Base-by-base conservation (phyloP, 805 yeast genomes). In the Kluyveromyces lactis region DNA sequence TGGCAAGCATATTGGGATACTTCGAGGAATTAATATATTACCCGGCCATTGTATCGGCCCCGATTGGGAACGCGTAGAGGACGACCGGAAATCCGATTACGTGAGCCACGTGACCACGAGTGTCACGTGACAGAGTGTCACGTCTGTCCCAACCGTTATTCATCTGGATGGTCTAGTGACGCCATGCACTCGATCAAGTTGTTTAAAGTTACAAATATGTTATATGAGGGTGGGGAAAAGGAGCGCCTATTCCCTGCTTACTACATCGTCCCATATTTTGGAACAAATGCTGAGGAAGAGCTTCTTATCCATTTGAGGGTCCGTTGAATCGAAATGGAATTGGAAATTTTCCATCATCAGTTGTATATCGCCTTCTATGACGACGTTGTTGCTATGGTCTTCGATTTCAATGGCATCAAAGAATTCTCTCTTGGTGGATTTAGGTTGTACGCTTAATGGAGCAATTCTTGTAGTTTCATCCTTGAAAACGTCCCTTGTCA, bases 201-300 rank as follows among this genome's bases (percentile, higher is more conserved):
- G n/a, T n/a, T n/a, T n/a, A n/a, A n/a, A n/a, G n/a, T n/a, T n/a
- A n/a, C n/a, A n/a, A n/a, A n/a, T n/a, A n/a, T n/a, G n/a, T n/a
- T n/a, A n/a, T n/a, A n/a, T n/a, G n/a, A n/a, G n/a, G n/a, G n/a
- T n/a, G n/a, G n/a, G n/a, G n/a, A n/a, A n/a, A n/a, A n/a, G n/a
- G 24, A 21, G 6, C 9, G 24, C 9, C 24, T 21, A 21, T 27
- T 12, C 12, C 24, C 37, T 34, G 21, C 30, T 26, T n/a, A 34
- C 37, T 3, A 55, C 46, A 28, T 57, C 62, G 35, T 53, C 55
- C 62, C 62, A 58, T n/a, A 58, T 49, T 40, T 54, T 56, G 40
- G 53, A 56, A 42, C 63, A 58, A 15, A 57, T 55, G 37, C 55
- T 53, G 46, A 58, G 43, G 37, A 57, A 58, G 52, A 56, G 51